Conservation (phyloP, 2,329 filamentous ascomycete species). For the Cladophialophora chaetospira region DNA sequence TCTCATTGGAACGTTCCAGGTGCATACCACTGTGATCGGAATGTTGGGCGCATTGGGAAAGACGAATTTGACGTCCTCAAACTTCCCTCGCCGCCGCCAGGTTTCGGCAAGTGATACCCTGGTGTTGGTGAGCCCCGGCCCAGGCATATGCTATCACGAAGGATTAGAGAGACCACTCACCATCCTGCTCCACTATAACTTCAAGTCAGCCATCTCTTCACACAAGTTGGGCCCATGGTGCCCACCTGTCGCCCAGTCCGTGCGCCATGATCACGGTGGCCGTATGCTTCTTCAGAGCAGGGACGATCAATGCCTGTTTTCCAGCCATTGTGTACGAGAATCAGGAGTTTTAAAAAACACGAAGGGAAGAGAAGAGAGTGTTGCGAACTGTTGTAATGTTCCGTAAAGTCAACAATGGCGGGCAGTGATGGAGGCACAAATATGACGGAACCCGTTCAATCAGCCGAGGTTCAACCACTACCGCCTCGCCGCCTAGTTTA, state of each 20-base stretch:
- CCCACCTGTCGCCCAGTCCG: conserved; percentile 83
- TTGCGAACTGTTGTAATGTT: too few relatives aligned
- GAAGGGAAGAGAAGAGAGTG: not conserved
- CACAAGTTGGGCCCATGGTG: not conserved
- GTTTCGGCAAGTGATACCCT: conserved; percentile 79
- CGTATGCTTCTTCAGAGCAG: conserved; percentile 79
- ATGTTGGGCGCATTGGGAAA: conserved; percentile 88
- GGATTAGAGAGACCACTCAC: conserved; percentile 34
- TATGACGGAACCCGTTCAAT: too few relatives aligned
- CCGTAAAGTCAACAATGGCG: too few relatives aligned
- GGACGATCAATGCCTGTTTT: conserved; percentile 64
- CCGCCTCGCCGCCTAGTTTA: too few relatives aligned
- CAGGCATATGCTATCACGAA: not conserved
- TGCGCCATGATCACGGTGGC: conserved; percentile 94
- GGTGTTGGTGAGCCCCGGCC: not conserved
- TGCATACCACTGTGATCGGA: conserved; percentile 75
- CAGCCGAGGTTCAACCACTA: too few relatives aligned
- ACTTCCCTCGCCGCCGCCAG: conserved; percentile 76
- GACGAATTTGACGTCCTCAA: conserved; percentile 90
- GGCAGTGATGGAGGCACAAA: too few relatives aligned
- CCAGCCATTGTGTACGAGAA: conserved; percentile 15
- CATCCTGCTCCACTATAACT: conserved; percentile 50
- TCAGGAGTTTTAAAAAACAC: too few relatives aligned
- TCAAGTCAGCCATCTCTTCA: conserved; percentile 21
- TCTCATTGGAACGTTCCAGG: too few relatives aligned